Conservation (phyloP, 371 early-diverging fungal species). For the Mucor saturninus region DNA sequence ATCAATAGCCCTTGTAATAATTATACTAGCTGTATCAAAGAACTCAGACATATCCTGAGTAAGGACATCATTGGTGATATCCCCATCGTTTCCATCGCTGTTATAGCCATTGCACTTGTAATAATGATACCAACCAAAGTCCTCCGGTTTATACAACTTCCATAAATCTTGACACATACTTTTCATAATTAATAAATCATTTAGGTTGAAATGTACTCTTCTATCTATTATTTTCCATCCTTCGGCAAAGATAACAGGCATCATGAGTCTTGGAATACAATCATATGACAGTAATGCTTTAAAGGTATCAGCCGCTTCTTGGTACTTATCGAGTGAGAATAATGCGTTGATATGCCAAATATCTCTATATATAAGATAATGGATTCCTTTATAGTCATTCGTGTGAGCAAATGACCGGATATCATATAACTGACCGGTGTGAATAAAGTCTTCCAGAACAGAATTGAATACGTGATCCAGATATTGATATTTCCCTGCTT, state of each 20-base stretch:
- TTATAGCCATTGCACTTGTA: background rate
- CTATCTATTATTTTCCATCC: slow-evolving; percentile 7
- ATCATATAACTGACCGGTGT: slow-evolving; percentile 12
- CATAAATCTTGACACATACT: background rate
- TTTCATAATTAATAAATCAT: slow-evolving; percentile 1
- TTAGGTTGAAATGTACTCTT: background rate
- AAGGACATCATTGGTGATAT: background rate
- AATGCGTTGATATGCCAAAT: background rate
- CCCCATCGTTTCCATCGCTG: background rate
- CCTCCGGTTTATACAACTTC: background rate
- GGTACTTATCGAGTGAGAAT: background rate
- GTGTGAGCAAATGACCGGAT: background rate
- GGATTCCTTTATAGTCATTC: background rate
- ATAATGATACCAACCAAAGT: slow-evolving; percentile 4
- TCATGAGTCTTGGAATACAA: background rate
- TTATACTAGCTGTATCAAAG: slow-evolving; percentile 1
- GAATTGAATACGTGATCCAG: slow-evolving; percentile 4
- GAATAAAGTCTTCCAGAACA: background rate
- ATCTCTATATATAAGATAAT: background rate
- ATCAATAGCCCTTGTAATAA: slow-evolving; percentile 6
- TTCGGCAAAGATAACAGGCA: slow-evolving; percentile 13
- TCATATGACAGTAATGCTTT: background rate
- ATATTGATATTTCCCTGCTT: slow-evolving; percentile 3
- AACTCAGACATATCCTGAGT: background rate
- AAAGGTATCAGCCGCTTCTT: slow-evolving; percentile 1